Evolutionary conservation across 1,284 basidiomycete genomes (phyloP).

Genomic region (Apiotrichum akiyoshidainum): DNA sequence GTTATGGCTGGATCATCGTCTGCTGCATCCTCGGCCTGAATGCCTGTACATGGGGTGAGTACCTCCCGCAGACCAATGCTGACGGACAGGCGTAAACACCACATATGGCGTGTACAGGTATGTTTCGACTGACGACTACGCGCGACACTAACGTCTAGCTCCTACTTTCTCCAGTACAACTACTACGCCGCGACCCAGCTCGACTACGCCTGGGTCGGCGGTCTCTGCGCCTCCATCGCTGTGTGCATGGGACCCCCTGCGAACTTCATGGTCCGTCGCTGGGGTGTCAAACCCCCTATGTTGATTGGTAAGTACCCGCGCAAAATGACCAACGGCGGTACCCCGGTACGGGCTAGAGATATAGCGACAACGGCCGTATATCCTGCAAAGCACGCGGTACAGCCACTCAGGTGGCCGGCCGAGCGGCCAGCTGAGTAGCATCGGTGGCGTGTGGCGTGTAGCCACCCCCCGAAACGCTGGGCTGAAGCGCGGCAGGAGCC

Average conservation of each 20-base stretch:
- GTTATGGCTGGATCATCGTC: constrained; percentile 53
- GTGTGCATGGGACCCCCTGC: constrained; percentile 47
- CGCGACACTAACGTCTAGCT: constrained; percentile 20
- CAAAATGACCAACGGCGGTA: too few species aligned
- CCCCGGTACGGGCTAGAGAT: too few species aligned
- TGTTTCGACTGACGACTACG: neutral
- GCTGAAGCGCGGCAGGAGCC: too few species aligned
- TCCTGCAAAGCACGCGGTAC: neutral
- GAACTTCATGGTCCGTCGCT: constrained; percentile 41
- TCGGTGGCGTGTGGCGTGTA: too few species aligned
- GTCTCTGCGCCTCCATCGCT: constrained; percentile 46
- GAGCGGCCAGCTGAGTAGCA: too few species aligned
- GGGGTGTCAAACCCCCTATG: constrained; percentile 46
- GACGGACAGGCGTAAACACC: neutral
- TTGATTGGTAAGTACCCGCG: constrained; percentile 33
- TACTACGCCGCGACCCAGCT: constrained; percentile 49
- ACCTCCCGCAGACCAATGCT: constrained; percentile 4
- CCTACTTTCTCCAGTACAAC: constrained; percentile 50
- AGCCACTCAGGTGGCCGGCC: too few species aligned
- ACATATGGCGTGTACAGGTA: neutral
- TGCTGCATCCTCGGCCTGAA: constrained; percentile 41
- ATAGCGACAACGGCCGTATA: too few species aligned
- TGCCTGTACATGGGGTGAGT: constrained; percentile 41
- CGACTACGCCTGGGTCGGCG: constrained; percentile 52
- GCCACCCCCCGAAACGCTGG: too few species aligned